Evolutionary conservation across 192 early-diverging fungal species (phyloP).

Genomic region (Backusella morwellensis): DNA sequence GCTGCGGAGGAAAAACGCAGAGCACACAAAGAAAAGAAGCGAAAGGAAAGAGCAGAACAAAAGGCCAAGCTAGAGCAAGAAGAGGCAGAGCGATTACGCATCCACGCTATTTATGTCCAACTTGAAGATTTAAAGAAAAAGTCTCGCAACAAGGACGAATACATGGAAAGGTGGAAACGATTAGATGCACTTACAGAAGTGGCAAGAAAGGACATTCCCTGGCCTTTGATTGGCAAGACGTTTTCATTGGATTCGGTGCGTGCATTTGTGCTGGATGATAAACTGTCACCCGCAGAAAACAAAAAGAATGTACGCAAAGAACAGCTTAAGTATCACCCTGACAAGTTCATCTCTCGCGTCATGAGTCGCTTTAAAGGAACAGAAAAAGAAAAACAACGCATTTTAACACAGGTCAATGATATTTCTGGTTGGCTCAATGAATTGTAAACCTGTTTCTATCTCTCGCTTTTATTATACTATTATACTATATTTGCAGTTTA

Average conservation of each 20-base stretch:
- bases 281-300: constrained; percentile 5
- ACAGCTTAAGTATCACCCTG: constrained; percentile 33
- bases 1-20: constrained; percentile 10
- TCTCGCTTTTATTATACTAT: background rate
- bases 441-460: constrained; percentile 17
- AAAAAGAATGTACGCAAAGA: constrained; percentile 28
- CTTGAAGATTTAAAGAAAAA: constrained; percentile 14
- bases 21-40: constrained; percentile 7
- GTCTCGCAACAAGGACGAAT: background rate
- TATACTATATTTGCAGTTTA: background rate
- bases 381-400: constrained; percentile 17
- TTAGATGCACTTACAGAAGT: background rate
- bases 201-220: constrained; percentile 24
- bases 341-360: constrained; percentile 31
- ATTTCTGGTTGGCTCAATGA: constrained; percentile 33
- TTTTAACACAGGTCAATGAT: constrained; percentile 26
- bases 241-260: constrained; percentile 12
- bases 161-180: constrained; percentile 13
- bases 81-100: constrained; percentile 1
- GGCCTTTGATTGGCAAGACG: constrained; percentile 16
- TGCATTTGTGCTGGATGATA: constrained; percentile 11
- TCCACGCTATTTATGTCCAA: background rate
- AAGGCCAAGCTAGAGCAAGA: constrained; percentile 7
- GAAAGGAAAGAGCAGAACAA: constrained; percentile 13
- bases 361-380: constrained; percentile 11